Base-by-base conservation (phyloP, 768 basidiomycete genomes). In the Pleurotus djamor region DNA sequence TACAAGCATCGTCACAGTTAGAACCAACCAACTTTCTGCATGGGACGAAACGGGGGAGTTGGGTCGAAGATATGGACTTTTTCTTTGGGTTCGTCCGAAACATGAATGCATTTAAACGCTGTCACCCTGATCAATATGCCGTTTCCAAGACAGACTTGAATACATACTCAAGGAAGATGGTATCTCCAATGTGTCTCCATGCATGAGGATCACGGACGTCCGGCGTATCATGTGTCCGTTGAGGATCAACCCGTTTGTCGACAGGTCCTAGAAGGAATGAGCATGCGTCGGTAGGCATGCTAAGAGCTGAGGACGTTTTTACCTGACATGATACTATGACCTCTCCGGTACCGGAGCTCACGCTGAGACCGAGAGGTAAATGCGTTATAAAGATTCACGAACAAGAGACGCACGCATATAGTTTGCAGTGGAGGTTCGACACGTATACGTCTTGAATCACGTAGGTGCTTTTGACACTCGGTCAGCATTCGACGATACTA, bases 311-410 rank as follows among this genome's bases (percentile, higher is more conserved):
- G 16, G 16, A 4, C 7, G 14, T 47, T 41, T 66, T 17, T 67
- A 91, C 91, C 74, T 92, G 87, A 65, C 91, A 92, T 4, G 92
- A 92, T 54, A 93, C 79, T 63, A 92, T 86, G 36, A 89, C 75
- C 2, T 88, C 88, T 38, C 89, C 92, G 4, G 79, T 81, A 28
- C 86, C 84, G 12, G 89, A 87, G 45, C 77, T 81, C 51, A 93
- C 85, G 7, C 90, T 93, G 58, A 45, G 61, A 17, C 43, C 38
- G 9, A 41, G 52, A n/a, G n/a, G 21, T 48, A 56, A 6, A 50
- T 14, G n/a, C 17, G 4, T 43, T 0, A 44, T 28, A 28, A 43
- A 49, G 57, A 10, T 33, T n/a, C 4, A 50, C 32, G 14, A 28
- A 47, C 12, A 21, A 21, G 17, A 61, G 6, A 75, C 82, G 68